These are phyloP conservation scores for Hyaloscypha bicolor DNA, from an alignment of 495 filamentous ascomycete genomes.

Conservation along the genomic window DNA sequence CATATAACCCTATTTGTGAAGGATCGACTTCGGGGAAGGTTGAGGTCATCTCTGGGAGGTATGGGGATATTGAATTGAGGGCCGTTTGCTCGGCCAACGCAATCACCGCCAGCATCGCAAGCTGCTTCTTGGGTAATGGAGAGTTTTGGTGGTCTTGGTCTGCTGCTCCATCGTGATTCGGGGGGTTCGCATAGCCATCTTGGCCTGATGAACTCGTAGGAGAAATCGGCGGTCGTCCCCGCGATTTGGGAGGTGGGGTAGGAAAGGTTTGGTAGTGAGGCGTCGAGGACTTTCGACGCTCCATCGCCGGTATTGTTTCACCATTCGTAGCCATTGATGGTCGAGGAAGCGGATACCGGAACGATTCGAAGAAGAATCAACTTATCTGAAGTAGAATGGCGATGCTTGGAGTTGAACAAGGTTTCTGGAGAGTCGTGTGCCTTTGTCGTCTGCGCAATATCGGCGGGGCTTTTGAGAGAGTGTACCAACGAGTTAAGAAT, in stretches of 20 bases:
- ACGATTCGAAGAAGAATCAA: not conserved
- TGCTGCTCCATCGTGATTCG: constrained; percentile 28
- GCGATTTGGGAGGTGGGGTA: constrained; percentile 82
- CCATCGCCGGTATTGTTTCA: constrained; percentile 17
- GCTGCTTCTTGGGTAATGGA: constrained; percentile 80
- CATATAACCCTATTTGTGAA: constrained; percentile 79
- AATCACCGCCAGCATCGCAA: constrained; percentile 82
- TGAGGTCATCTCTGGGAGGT: constrained; percentile 88
- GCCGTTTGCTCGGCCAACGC: constrained; percentile 94
- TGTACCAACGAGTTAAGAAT: constrained; percentile 10
- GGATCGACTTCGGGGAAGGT: constrained; percentile 78
- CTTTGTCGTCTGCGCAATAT: not conserved
- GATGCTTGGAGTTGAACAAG: constrained; percentile 1
- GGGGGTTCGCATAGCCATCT: constrained; percentile 22
- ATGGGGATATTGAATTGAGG: constrained; percentile 94
- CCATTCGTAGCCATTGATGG: constrained; percentile 12
- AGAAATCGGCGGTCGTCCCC: constrained; percentile 20
- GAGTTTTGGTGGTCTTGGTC: constrained; percentile 50
- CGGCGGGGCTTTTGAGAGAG: not conserved
- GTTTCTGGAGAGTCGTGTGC: constrained; percentile 14
- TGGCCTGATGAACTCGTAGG: constrained; percentile 25
- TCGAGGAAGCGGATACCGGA: not conserved
- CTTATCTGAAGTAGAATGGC: not conserved
- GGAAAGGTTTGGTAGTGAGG: constrained; percentile 95
- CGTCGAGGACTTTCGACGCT: constrained; percentile 67